Conservation (phyloP, 768 basidiomycete species). For the Erythrobasidium yunnanense region DNA sequence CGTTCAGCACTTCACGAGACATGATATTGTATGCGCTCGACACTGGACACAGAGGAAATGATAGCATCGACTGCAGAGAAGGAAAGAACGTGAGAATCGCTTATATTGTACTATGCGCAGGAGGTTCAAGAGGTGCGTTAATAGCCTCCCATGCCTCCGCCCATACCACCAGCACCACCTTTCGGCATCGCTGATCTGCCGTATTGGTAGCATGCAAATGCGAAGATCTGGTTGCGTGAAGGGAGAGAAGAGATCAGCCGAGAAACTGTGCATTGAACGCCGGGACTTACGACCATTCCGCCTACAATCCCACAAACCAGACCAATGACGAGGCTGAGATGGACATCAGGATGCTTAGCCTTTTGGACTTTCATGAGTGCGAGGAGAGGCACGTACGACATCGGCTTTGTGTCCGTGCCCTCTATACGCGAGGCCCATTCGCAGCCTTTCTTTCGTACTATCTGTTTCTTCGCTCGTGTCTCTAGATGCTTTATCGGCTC, state of each 20-base stretch:
- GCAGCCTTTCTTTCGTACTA: conserved; percentile 1
- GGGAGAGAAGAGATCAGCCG: too few relatives aligned
- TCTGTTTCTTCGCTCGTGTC: not conserved
- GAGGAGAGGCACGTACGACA: not conserved
- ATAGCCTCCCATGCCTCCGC: not conserved
- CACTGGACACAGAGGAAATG: too few relatives aligned
- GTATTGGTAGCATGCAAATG: conserved; percentile 14
- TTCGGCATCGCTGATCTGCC: not conserved
- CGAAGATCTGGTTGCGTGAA: not conserved
- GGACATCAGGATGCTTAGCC: not conserved
- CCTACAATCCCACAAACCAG: not conserved
- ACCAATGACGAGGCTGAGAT: not conserved
- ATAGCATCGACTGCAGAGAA: too few relatives aligned
- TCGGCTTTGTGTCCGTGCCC: not conserved
- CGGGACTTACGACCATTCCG: conserved; percentile 1
- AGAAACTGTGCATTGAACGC: not conserved
- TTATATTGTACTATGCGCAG: too few relatives aligned
- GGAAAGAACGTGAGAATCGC: too few relatives aligned
- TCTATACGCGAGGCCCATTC: not conserved
- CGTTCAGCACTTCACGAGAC: too few relatives aligned
- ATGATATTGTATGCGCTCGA: too few relatives aligned
- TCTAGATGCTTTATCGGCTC: not conserved
- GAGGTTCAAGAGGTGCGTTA: not conserved
- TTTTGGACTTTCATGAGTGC: not conserved
- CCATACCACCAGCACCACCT: not conserved